Evolutionary conservation across 225 moss, liverwort and hornwort species (phyloP), one percentile per base, ranked within the genome.

Genomic region (Takakia lepidozioides): DNA sequence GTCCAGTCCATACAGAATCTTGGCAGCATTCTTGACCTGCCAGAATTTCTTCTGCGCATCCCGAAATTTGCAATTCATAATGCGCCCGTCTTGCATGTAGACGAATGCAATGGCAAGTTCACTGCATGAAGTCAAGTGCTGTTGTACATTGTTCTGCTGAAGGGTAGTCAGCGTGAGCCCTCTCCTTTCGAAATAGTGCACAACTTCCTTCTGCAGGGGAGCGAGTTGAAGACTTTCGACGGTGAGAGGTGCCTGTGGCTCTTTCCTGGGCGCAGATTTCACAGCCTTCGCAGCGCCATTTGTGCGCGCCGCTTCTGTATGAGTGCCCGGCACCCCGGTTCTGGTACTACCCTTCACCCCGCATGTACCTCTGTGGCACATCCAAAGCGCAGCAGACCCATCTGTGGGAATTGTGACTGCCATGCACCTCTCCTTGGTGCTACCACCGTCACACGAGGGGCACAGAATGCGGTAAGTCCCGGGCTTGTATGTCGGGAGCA

Each of bases 61-160:
- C 13, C 98, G 98, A 40, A 73, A 98, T 68, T 98, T 98, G 85
- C 85, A 85, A 51, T 98, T 98, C 49, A 85, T 54, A 23, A 98
- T 91, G 51, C 78, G 65, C 22, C 82, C 85, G 59, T 98, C 87
- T 62, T 85, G 82, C 40, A 78, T 51, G 47, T 87, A 98, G 24
- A 85, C 78, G 51, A 98, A 98, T 2, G 87, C 98, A 56, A 91
- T 76, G 43, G 65, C 78, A 36, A 71, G 55, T 22, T 57, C 65
- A 17, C 20, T 49, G 14, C 19, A 19, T 46, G 64, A 54, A 2
- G 58, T 47, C 54, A 50, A 52, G 41, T 69, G 57, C 38, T 76
- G 76, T 3, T 42, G 56, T 43, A 82, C 73, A 46, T 63, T 63
- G 37, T 76, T 76, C 26, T 69, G 65, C 3, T 38, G 54, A 43